Evolutionary conservation across 768 basidiomycete genomes (phyloP).

Genomic region (Collybia mongolica): DNA sequence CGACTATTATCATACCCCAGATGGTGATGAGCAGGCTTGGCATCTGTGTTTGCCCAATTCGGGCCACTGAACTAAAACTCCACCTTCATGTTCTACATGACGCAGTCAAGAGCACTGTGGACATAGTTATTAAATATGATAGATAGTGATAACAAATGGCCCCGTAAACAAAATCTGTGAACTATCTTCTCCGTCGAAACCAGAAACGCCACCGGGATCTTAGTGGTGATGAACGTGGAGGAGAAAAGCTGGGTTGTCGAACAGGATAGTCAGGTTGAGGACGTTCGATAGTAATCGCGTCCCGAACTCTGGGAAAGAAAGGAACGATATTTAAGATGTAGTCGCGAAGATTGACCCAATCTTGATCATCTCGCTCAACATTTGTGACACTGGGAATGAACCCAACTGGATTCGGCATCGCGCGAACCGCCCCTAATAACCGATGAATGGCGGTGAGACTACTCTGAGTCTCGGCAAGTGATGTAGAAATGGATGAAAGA

Average conservation of each 20-base stretch:
- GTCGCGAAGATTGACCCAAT: constrained; percentile 3
- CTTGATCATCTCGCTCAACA: not conserved
- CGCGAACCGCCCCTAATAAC: not conserved
- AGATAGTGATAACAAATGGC: too few relatives aligned
- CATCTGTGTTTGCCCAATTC: too few relatives aligned
- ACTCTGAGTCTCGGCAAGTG: not conserved
- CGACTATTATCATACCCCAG: too few relatives aligned
- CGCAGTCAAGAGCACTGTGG: too few relatives aligned
- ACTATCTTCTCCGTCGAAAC: too few relatives aligned
- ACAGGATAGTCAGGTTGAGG: not conserved
- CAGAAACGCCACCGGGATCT: too few relatives aligned
- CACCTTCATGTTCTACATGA: too few relatives aligned
- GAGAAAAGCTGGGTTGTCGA: not conserved
- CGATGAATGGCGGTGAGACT: not conserved
- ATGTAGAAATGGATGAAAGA: not conserved
- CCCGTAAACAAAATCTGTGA: too few relatives aligned
- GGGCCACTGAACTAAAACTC: too few relatives aligned
- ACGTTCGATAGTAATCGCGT: constrained; percentile 7
- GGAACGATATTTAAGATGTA: not conserved
- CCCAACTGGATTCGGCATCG: not conserved
- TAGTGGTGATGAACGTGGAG: not conserved
- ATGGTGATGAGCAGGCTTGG: too few relatives aligned
- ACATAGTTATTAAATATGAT: too few relatives aligned
- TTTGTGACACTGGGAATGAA: too few relatives aligned
- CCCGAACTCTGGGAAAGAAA: not conserved